Conservation (phyloP, 1,284 basidiomycete species). For the Cystobasidiaceae sp. region DNA sequence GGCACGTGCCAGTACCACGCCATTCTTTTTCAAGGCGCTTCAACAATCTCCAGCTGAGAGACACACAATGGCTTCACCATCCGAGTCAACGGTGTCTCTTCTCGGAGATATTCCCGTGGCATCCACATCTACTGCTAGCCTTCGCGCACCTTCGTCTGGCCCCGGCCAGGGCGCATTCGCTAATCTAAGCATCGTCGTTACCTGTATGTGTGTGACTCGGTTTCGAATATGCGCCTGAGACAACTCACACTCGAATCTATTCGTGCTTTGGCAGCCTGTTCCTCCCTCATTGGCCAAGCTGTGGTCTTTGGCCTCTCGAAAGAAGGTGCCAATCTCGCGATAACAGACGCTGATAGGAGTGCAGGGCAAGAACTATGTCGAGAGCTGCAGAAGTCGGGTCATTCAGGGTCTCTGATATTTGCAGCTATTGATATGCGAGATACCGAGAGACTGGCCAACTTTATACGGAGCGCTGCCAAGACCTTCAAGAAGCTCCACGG, state of each 20-base stretch:
- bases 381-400: constrained; percentile 15
- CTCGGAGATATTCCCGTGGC: neutral
- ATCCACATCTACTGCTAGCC: neutral
- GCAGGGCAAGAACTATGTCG: constrained; percentile 23
- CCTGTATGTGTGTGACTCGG: constrained; percentile 2
- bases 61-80: constrained; percentile 10
- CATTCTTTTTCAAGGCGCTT: no score
- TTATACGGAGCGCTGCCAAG: constrained; percentile 5
- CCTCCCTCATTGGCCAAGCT: constrained; percentile 13
- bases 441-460: constrained; percentile 1
- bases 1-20: no score
- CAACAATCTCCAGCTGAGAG: no score
- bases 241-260: no score
- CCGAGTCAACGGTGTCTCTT: constrained; percentile 1
- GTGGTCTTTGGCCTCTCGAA: constrained; percentile 9
- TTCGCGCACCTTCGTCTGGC: neutral
- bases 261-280: constrained; percentile 12
- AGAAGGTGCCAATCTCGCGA: constrained; percentile 24
- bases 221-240: no score
- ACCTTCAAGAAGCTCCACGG: constrained; percentile 18
- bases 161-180: no score
- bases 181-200: constrained; percentile 15
- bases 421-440: constrained; percentile 16
- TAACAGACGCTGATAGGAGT: constrained; percentile 18
- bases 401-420: constrained; percentile 10